Percentiles rank a stretch among this genome's conserved stretches.
These are phyloP conservation scores for Diaporthe citri DNA, from an alignment of 2,329 filamentous ascomycete genomes.

Conservation along the genomic window DNA sequence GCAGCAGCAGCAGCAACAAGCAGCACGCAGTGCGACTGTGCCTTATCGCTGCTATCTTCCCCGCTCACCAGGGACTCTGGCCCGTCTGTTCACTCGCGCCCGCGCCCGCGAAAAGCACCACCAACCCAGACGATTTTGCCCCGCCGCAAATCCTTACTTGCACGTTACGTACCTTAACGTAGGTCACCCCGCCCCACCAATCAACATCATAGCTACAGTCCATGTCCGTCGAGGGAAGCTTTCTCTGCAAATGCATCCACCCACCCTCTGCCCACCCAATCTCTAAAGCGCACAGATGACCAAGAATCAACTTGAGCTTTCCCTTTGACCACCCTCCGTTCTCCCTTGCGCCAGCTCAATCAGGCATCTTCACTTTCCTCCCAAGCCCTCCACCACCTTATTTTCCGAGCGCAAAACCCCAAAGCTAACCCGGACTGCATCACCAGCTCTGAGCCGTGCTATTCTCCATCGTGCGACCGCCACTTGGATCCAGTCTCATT, in stretches of 20 bases:
- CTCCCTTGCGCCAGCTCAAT: conserved; percentile 30
- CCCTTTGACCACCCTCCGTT: conserved; percentile 3
- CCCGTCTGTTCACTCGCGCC: conserved; percentile 23
- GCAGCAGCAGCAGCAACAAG: conserved; percentile 14
- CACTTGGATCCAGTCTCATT: conserved; percentile 11
- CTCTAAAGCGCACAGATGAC: conserved; percentile 27
- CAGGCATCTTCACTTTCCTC: conserved; percentile 7
- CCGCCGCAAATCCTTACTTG: conserved; percentile 41
- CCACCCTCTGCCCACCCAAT: conserved; percentile 24
- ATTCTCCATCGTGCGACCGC: conserved; percentile 34
- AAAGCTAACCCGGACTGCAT: conserved; percentile 31
- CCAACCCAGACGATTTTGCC: conserved; percentile 35
- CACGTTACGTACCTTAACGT: conserved; percentile 30
- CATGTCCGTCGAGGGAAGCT: conserved; percentile 31
- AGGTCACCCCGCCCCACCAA: conserved; percentile 31
- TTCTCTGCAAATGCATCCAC: conserved; percentile 32
- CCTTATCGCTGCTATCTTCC: conserved; percentile 40
- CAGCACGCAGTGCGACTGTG: conserved; percentile 26
- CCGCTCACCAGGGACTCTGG: conserved; percentile 34
- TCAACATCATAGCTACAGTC: conserved; percentile 31
- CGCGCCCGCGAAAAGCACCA: conserved; percentile 27
- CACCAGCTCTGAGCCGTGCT: conserved; percentile 35
- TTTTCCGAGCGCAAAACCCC: neutral
- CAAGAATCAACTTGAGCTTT: conserved; percentile 28
- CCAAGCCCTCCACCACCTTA: neutral